Evolutionary conservation across 2,329 filamentous ascomycete species (phyloP), one percentile per base, ranked within the genome.

Genomic region (Cladosporium sp.): DNA sequence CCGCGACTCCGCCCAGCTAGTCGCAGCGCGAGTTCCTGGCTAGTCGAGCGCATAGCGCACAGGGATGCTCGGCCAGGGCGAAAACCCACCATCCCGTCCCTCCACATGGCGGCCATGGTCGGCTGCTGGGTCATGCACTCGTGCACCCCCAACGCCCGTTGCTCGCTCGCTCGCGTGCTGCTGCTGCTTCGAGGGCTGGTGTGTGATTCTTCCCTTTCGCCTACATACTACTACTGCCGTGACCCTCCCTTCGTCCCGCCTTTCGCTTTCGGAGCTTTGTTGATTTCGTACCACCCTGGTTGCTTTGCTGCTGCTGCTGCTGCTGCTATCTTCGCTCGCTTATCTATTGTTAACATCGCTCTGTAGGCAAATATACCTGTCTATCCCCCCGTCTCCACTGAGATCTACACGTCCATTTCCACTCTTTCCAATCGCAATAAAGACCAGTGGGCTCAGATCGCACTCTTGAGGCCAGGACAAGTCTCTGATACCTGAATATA

Each of bases 31-130:
- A 24, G 39, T 35, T 24, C 10, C 17, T 48, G 44, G 44, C 13
- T 36, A 7, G 28, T 32, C 28, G 28, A 32, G 12, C 12, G 28
- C 28, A 32, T 28, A 32, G 37, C 51, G 39, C 28, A 10, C 51
- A 45, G 51, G 51, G 39, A 55, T 45, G 32, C 28, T 17, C 39
- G 51, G 37, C 39, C 40, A 24, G 8, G 17, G n/a, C 39, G 13
- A 55, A 35, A 52, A 10, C 24, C 28, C 47, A 32, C 39, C 51
- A 45, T 25, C n/a, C 48, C 32, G 48, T 32, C 28, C 50, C 50
- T 55, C 51, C 51, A 55, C 51, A 55, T 55, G 51, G 51, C 50
- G 39, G 37, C 40, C 40, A 44, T 17, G 50, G 25, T 24, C 19
- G 39, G 25, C 13, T 15, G 12, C n/a, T 44, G 40, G 40, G 22